Evolutionary conservation across 139 green algal genomes (phyloP).

Genomic region (Ulvella scutata): DNA sequence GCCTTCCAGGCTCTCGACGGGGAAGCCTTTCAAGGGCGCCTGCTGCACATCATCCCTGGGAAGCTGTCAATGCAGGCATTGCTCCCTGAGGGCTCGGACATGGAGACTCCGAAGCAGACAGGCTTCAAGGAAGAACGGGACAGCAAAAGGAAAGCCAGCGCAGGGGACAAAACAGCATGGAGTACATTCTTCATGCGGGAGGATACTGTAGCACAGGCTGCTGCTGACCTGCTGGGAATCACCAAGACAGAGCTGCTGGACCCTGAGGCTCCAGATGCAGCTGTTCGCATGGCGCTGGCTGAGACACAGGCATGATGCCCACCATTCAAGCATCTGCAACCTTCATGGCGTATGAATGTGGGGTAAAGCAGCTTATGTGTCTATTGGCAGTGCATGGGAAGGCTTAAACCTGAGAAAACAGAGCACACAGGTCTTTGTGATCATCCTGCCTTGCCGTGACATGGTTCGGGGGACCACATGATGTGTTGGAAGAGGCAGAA

Average conservation of each 20-base stretch:
- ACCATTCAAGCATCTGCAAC: too few relatives aligned
- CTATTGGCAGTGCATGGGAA: too few relatives aligned
- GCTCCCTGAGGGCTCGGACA: too few relatives aligned
- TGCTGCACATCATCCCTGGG: constrained; percentile 86
- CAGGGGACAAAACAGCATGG: constrained; percentile 56
- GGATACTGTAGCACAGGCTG: constrained; percentile 84
- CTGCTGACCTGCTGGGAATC: constrained; percentile 77
- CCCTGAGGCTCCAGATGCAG: constrained; percentile 25
- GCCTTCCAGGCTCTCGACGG: constrained; percentile 45
- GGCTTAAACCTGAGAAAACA: too few relatives aligned
- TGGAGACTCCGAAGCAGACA: neutral
- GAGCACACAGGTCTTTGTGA: too few relatives aligned
- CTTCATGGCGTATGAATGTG: too few relatives aligned
- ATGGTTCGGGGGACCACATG: too few relatives aligned
- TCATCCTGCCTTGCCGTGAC: too few relatives aligned
- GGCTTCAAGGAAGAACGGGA: constrained; percentile 44
- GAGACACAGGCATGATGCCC: constrained; percentile 65
- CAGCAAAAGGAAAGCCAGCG: constrained; percentile 49
- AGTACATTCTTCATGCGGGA: constrained; percentile 94
- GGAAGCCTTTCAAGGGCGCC: constrained; percentile 61
- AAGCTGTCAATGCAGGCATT: constrained; percentile 18
- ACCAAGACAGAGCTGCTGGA: constrained; percentile 81
- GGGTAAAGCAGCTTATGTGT: too few relatives aligned
- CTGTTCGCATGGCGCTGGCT: constrained; percentile 80
- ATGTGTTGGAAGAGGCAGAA: too few relatives aligned